Evolutionary conservation across 768 basidiomycete species (phyloP).

Genomic region (Lactifluus piperatus): DNA sequence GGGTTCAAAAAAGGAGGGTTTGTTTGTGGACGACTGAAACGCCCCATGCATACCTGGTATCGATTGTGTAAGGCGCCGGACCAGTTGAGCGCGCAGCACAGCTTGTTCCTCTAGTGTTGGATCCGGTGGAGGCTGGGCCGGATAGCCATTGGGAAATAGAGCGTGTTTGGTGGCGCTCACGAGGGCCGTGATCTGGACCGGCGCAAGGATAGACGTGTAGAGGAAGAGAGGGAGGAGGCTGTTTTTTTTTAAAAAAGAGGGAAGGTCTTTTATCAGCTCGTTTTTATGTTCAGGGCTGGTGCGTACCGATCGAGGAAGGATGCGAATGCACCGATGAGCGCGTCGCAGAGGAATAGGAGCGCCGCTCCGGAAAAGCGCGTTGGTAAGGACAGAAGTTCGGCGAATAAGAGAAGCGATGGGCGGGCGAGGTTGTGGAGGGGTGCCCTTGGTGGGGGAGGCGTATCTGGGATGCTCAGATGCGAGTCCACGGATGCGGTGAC

Average conservation of each 20-base stretch:
- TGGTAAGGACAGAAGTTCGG: conserved; percentile 41
- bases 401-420: conserved; percentile 37
- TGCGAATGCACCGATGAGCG: conserved; percentile 39
- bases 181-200: conserved; percentile 42
- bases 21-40: neutral
- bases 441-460: neutral
- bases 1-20: neutral
- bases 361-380: conserved; percentile 41
- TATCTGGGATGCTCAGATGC: neutral
- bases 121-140: conserved; percentile 60
- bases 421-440: conserved; percentile 30
- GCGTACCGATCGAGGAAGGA: conserved; percentile 54
- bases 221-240: conserved; percentile 69
- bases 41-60: conserved; percentile 35
- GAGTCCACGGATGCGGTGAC: neutral
- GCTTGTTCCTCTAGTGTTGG: conserved; percentile 73
- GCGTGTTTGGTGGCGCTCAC: conserved; percentile 53
- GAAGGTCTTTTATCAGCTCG: too few relatives aligned
- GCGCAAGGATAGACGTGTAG: conserved; percentile 42
- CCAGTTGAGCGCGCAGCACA: conserved; percentile 38
- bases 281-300: neutral
- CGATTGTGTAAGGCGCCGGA: conserved; percentile 31
- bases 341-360: conserved; percentile 37
- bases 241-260: neutral
- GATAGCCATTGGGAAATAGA: conserved; percentile 87